Evolutionary conservation across 306 rosid genomes (phyloP), one percentile per base, ranked within the genome.

Genomic region (Datisca glomerata): DNA sequence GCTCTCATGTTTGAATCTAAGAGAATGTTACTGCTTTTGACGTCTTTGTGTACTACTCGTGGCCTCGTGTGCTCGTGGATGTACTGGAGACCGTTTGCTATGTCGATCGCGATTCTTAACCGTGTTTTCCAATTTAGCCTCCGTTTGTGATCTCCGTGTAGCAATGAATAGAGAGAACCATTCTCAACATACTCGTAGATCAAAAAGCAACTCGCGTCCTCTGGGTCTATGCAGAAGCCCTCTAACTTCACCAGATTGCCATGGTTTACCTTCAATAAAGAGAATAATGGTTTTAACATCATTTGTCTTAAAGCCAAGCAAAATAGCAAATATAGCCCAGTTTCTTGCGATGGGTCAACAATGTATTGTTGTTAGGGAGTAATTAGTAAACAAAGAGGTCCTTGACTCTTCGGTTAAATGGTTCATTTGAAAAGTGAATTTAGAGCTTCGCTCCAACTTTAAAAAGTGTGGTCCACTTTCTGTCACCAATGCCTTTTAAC

Each of bases 11-110:
- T 77, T 6, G 68, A 32, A 48, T 89, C 97, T 29, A 89, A 52
- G 41, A 89, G 89, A 53, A 89, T 80, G 70, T 89, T 89, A 74
- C 93, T 77, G 58, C 84, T 77, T 51, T 89, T 89, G 5, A 89
- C 47, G 95, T 89, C 97, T 53, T 89, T 89, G 70, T 89, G 97
- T 31, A 89, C 97, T 5, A 89, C 97, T 23, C 60, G 31, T 4
- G 97, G 97, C 52, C 97, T 74, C 1, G 97, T 80, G 84, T 89
- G 97, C 71, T 89, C 95, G 2, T 89, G 97, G 54, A 89, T 80
- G 72, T 89, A 89, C 25, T 72, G 79, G 21, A 89, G 80, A 23
- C 93, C 93, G n/a, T 89, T 83, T 32, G 97, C 91, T 1, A 89
- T 76, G 53, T 89, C 97, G 4, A 78, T 55, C 15, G 84, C 97